These are phyloP conservation scores for Bolboschoenus planiculmis DNA, from an alignment of 176 grass and related monocot species.

Conservation along the genomic window DNA sequence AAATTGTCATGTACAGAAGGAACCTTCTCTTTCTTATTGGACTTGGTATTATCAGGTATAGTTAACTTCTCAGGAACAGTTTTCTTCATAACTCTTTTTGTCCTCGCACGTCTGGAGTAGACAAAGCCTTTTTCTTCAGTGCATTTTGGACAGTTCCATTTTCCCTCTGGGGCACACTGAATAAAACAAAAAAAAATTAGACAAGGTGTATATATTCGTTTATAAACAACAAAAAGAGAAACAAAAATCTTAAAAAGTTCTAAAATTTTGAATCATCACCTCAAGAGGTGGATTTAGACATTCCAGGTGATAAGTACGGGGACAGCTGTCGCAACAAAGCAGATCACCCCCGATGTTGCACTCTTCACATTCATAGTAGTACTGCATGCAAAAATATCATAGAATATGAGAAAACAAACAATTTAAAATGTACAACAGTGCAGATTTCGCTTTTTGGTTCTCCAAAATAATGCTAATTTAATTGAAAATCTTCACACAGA, in stretches of 20 bases:
- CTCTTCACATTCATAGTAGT: conserved; percentile 87
- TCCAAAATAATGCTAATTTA: background rate
- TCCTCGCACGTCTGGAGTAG: conserved; percentile 62
- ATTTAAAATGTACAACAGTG: background rate
- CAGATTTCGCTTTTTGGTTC: background rate
- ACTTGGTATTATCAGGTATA: conserved; percentile 1
- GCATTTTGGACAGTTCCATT: conserved; percentile 51
- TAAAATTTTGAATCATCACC: conserved; percentile 33
- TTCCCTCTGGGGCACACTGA: conserved; percentile 43
- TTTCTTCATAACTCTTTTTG: conserved; percentile 39
- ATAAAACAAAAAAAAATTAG: conserved; percentile 26
- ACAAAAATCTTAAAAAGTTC: conserved; percentile 1
- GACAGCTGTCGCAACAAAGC: conserved; percentile 90
- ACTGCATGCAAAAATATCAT: conserved; percentile 44
- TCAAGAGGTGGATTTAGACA: conserved; percentile 91
- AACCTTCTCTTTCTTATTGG: conserved; percentile 14
- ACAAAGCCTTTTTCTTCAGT: conserved; percentile 36
- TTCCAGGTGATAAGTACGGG: conserved; percentile 83
- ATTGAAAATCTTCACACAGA: background rate
- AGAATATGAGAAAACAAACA: conserved; percentile 16
- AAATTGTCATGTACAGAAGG: background rate
- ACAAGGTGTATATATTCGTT: background rate
- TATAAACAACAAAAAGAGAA: background rate
- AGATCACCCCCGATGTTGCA: conserved; percentile 96
- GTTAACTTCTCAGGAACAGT: conserved; percentile 36